Percentiles rank a stretch among this genome's conserved stretches.
phyloP scores from a whole-genome alignment of 1,284 basidiomycete species.

The Ustilago vetiveriae region DNA sequence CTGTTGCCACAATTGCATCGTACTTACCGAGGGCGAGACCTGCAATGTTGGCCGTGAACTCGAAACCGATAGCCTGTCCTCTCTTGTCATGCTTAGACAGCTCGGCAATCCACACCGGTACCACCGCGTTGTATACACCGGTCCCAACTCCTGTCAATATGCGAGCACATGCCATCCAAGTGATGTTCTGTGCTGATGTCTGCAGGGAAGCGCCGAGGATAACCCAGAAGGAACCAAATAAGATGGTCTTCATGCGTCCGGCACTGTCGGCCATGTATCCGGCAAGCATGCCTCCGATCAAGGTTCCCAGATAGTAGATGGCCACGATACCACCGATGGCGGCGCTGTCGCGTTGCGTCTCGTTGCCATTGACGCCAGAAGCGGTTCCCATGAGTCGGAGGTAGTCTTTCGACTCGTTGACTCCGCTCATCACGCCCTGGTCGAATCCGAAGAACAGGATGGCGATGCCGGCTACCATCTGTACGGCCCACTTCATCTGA shows the following conservation, averaged over 20 bases:
- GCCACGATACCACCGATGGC: slow-evolving; percentile 23
- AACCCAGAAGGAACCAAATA: slow-evolving; percentile 29
- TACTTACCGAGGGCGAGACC: slow-evolving; percentile 22
- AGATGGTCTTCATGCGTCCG: slow-evolving; percentile 30
- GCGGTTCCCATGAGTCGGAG: slow-evolving; percentile 29
- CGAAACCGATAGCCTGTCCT: slow-evolving; percentile 23
- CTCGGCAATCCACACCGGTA: slow-evolving; percentile 27
- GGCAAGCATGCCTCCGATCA: slow-evolving; percentile 25
- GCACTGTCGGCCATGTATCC: slow-evolving; percentile 27
- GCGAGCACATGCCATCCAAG: slow-evolving; percentile 22
- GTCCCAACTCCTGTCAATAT: slow-evolving; percentile 14
- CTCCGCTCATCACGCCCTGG: slow-evolving; percentile 32
- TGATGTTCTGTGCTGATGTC: slow-evolving; percentile 24
- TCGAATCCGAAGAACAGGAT: slow-evolving; percentile 32
- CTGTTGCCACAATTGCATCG: too few species aligned
- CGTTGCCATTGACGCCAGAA: slow-evolving; percentile 18
- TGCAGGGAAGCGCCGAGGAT: slow-evolving; percentile 21
- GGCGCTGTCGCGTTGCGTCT: slow-evolving; percentile 18
- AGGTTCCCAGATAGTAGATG: slow-evolving; percentile 23
- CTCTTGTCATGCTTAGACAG: slow-evolving; percentile 18
- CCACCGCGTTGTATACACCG: slow-evolving; percentile 11
- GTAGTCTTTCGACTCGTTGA: slow-evolving; percentile 34
- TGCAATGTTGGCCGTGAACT: slow-evolving; percentile 24
- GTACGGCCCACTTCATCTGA: slow-evolving; percentile 41
- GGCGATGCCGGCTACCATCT: slow-evolving; percentile 30